phyloP scores from a whole-genome alignment of 1,284 basidiomycete species.

The Leccinum subrobustum region DNA sequence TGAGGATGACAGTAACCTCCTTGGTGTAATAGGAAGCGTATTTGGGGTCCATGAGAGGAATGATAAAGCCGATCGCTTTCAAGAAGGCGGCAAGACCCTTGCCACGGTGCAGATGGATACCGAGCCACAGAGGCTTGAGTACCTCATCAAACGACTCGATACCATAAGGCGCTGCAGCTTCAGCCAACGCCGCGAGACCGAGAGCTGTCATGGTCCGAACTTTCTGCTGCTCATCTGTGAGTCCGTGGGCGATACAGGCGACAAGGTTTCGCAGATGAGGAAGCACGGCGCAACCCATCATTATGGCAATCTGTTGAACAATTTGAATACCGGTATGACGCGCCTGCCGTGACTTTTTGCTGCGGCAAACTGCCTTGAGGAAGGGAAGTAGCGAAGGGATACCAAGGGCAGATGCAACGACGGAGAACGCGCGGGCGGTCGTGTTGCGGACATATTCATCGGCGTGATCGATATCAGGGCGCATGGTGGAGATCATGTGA shows the following conservation, averaged over 20 bases:
- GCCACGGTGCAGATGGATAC: slow-evolving; percentile 96
- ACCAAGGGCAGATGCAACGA: slow-evolving; percentile 97
- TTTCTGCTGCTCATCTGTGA: slow-evolving; percentile 98
- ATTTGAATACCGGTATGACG: slow-evolving; percentile 99
- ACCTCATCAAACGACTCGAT: slow-evolving; percentile 99
- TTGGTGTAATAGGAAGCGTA: slow-evolving; percentile 98
- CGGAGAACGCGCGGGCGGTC: slow-evolving; percentile 97
- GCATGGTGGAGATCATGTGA: slow-evolving; percentile 99
- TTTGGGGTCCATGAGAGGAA: slow-evolving; percentile 99
- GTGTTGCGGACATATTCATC: slow-evolving; percentile 99
- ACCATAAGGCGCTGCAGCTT: slow-evolving; percentile 97
- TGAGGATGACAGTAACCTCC: slow-evolving; percentile 96
- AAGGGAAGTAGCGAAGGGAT: slow-evolving; percentile 98
- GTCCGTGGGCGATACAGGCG: slow-evolving; percentile 93
- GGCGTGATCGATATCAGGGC: slow-evolving; percentile 98
- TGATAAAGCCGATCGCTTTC: slow-evolving; percentile 99
- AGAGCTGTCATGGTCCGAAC: slow-evolving; percentile 99
- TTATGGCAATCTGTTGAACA: slow-evolving; percentile 99
- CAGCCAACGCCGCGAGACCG: slow-evolving; percentile 93
- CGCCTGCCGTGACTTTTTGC: slow-evolving; percentile 99
- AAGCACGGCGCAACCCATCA: slow-evolving; percentile 99
- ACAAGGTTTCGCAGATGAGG: slow-evolving; percentile 97
- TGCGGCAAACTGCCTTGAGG: slow-evolving; percentile 96
- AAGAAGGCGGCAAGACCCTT: slow-evolving; percentile 98
- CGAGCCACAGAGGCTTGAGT: slow-evolving; percentile 96